phyloP scores from a whole-genome alignment of 2,329 filamentous ascomycete genomes.

The Apiospora hydei region DNA sequence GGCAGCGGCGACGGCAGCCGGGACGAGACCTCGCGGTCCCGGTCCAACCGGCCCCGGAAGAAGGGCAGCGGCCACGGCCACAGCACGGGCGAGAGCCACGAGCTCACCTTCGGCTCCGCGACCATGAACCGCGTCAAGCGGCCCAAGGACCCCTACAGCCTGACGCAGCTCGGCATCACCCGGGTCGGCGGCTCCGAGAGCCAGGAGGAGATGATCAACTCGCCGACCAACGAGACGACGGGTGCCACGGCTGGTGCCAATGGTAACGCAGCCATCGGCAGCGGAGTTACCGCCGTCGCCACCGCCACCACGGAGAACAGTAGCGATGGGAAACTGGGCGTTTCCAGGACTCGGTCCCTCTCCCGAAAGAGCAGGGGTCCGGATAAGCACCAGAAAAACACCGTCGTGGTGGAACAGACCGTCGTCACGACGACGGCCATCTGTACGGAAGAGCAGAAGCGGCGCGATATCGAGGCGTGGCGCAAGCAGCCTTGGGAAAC shows the following conservation, averaged over 20 bases:
- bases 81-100: conserved; percentile 28
- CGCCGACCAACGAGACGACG: not conserved
- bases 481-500: conserved; percentile 3
- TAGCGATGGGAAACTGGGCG: too few species aligned
- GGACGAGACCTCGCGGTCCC: not conserved
- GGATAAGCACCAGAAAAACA: not conserved
- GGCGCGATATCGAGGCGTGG: not conserved
- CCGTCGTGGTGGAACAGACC: not conserved
- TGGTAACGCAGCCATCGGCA: not conserved
- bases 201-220: conserved; percentile 18
- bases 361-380: not conserved
- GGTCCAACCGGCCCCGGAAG: too few species aligned
- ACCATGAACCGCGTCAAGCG: conserved; percentile 26
- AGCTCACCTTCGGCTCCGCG: conserved; percentile 24
- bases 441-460: conserved; percentile 15
- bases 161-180: conserved; percentile 32
- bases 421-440: not conserved
- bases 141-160: conserved; percentile 32
- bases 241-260: too few species aligned
- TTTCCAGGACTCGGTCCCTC: not conserved
- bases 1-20: conserved; percentile 1
- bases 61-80: conserved; percentile 19
- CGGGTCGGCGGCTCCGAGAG: not conserved
- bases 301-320: not conserved
- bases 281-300: not conserved